phyloP scores from a whole-genome alignment of 2,329 filamentous ascomycete species.

The Hypomyces perniciosus region DNA sequence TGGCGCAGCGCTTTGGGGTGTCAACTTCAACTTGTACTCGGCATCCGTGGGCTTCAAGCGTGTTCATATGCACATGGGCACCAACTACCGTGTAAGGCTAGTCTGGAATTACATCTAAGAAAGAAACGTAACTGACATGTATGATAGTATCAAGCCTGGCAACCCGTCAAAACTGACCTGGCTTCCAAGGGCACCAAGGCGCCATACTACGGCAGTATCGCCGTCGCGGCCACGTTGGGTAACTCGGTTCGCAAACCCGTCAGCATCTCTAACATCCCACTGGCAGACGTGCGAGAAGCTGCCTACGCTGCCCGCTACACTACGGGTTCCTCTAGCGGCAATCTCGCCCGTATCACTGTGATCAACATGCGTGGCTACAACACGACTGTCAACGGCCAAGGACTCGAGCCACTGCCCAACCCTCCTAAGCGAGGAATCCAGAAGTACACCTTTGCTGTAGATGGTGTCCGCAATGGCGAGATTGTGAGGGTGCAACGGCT shows the following conservation, averaged over 20 bases:
- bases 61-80: slow-evolving; percentile 60
- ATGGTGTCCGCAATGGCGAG: slow-evolving; percentile 25
- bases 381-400: slow-evolving; percentile 42
- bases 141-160: slow-evolving; percentile 49
- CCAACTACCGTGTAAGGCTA: slow-evolving; percentile 48
- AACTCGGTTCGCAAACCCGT: slow-evolving; percentile 30
- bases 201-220: slow-evolving; percentile 58
- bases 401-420: slow-evolving; percentile 19
- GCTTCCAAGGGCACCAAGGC: slow-evolving; percentile 52
- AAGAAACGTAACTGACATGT: background rate
- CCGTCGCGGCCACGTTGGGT: slow-evolving; percentile 51
- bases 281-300: slow-evolving; percentile 35
- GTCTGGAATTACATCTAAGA: background rate
- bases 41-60: slow-evolving; percentile 50
- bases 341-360: slow-evolving; percentile 44
- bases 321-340: slow-evolving; percentile 34
- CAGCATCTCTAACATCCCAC: slow-evolving; percentile 42
- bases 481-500: slow-evolving; percentile 41
- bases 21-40: slow-evolving; percentile 56
- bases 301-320: slow-evolving; percentile 44
- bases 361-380: slow-evolving; percentile 57
- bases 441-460: slow-evolving; percentile 36
- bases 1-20: slow-evolving; percentile 58
- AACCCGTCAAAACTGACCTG: slow-evolving; percentile 46
- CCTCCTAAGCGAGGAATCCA: slow-evolving; percentile 24